Evolutionary conservation across 2,329 filamentous ascomycete species (phyloP), one percentile per base, ranked within the genome.

Genomic region (Aspergillus caelatus): DNA sequence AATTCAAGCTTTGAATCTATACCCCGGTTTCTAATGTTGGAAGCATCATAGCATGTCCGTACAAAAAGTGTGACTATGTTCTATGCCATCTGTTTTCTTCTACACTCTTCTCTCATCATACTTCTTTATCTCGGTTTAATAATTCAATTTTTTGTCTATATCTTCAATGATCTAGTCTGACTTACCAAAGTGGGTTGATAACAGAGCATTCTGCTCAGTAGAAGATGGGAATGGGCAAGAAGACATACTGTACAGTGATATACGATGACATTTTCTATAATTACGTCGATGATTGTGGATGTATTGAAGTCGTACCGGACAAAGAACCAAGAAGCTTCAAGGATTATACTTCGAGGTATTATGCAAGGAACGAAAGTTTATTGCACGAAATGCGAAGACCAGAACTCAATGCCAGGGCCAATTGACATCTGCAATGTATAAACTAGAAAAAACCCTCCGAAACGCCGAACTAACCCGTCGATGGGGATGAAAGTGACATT

Each of bases 381-480:
- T 55, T 39, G 32, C 32, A 21, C 30, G 19, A 53, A 12, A 21
- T 19, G 28, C 12, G 7, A 53, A 16, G 50, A 10, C 50, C n/a
- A 36, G 28, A 54, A 36, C 21, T 14, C 36, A 36, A 55, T 55
- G 32, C 10, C 32, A 55, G 52, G 52, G 26, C 8, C 48, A n/a
- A 10, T 52, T n/a, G 28, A 52, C 28, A 39, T 21, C 32, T 55
- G 52, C 34, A 39, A 14, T 55, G 34, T 50, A 52, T 10, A 52
- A 9, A 21, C 30, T 54, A 54, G n/a, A n/a, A n/a, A 36, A 55
- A 50, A 48, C 36, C 58, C 50, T 46, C 60, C 60, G 52, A 59
- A 36, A 64, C 62, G 60, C 62, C 62, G 30, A 56, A 64, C 50
- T 26, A 52, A 21, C 58, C 64, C 65, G 30, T 67, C 46, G 43